Conservation (phyloP, 257 asterid species). For the Lantana camara region DNA sequence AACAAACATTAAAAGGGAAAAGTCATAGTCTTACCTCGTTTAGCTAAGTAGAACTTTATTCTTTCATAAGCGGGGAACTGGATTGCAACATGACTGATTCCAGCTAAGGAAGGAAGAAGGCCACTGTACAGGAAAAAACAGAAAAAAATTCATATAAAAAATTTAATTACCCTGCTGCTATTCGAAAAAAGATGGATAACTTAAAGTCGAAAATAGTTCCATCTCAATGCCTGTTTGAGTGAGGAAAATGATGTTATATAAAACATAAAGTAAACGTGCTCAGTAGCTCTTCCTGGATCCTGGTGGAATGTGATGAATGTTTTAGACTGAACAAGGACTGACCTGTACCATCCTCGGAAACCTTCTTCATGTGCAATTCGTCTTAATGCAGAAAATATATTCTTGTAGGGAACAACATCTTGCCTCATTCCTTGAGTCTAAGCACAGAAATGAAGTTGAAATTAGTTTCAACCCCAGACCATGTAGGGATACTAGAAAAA, state of each 20-base stretch:
- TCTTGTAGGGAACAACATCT: slow-evolving; percentile 85
- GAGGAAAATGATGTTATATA: neutral
- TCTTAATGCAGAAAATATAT: slow-evolving; percentile 75
- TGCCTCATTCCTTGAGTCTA: slow-evolving; percentile 97
- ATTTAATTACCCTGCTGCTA: slow-evolving; percentile 1
- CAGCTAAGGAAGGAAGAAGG: slow-evolving; percentile 93
- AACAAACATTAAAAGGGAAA: neutral
- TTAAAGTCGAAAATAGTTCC: neutral
- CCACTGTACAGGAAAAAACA: slow-evolving; percentile 65
- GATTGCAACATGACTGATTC: slow-evolving; percentile 91
- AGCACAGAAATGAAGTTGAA: slow-evolving; percentile 28
- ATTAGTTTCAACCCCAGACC: slow-evolving; percentile 23
- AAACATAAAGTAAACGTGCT: too few species aligned
- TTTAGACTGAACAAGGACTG: slow-evolving; percentile 29
- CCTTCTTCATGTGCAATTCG: slow-evolving; percentile 94
- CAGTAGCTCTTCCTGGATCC: too few species aligned
- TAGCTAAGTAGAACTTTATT: slow-evolving; percentile 75
- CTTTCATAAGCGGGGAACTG: slow-evolving; percentile 96
- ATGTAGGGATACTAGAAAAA: neutral
- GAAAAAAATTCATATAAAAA: neutral
- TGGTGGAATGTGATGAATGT: neutral
- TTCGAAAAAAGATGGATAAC: neutral
- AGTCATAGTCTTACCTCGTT: slow-evolving; percentile 49
- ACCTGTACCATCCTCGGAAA: slow-evolving; percentile 98
- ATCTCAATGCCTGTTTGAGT: neutral